Base-by-base conservation (phyloP, 1,284 basidiomycete genomes). In the Cutaneotrichosporon cutaneum region DNA sequence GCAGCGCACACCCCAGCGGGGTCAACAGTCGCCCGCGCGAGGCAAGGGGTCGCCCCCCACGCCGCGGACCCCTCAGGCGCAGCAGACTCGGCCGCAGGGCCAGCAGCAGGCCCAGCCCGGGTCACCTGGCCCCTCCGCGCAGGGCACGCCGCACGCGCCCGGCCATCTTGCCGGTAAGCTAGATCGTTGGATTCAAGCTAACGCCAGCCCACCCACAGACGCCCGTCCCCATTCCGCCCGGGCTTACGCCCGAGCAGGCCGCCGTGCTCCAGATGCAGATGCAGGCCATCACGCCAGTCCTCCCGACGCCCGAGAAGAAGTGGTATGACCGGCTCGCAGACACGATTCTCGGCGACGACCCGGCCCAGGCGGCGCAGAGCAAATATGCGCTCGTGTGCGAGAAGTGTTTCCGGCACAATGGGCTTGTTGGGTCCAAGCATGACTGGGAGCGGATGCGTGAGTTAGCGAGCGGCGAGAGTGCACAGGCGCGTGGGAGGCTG, bases 321-420 rank as follows among this genome's bases (percentile, higher is more conserved):
- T 92, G 90, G 91, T 92, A 88, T 69, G 92, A 94, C 81, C 89
- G 90, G 67, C 78, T 94, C 16, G 92, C 90, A 0, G 93, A 94
- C 73, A 88, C 87, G 9, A 82, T 95, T 56, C 82, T 95, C 0
- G 92, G 92, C 21, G 90, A 92, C 59, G 92, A 94, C 69, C 68
- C 90, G 87, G 72, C 76, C 35, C 80, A 81, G 59, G 73, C 77
- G 4, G 72, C 76, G 24, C 71, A 76, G 62, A 82, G 77, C 66
- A 88, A 90, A 63, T 99, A 94, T 72, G 96, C 95, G 1, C 84
- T 99, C 60, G 96, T 99, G 47, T 99, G 95, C 78, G 87, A 88
- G 63, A 88, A 88, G 68, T 99, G 95, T 76, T 95, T 92, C 73
- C 81, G 87, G 16, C 95, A 99, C 79, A 99, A 99, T 72, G 95